phyloP scores from a whole-genome alignment of 805 yeast species.

The Lachancea dasiensis region DNA sequence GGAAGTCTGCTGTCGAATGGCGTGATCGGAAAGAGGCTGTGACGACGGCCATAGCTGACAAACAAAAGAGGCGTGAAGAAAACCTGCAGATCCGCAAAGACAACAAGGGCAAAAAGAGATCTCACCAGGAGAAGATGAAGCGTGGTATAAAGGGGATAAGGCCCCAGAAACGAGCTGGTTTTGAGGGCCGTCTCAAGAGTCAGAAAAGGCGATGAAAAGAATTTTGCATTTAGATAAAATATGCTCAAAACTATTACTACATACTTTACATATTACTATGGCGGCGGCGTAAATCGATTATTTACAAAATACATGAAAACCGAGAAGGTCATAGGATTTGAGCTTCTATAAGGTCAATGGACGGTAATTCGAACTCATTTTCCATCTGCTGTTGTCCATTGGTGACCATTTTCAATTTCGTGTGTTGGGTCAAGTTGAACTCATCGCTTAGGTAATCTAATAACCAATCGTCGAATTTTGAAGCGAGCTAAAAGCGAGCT shows the following conservation, averaged over 20 bases:
- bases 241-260: background rate
- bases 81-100: conserved; percentile 81
- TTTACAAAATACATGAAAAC: background rate
- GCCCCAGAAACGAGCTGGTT: conserved; percentile 69
- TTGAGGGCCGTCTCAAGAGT: conserved; percentile 60
- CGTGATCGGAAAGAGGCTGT: conserved; percentile 79
- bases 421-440: no score
- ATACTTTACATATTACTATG: background rate
- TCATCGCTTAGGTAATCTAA: conserved; percentile 2
- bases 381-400: no score
- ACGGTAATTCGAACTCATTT: background rate
- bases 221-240: background rate
- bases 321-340: background rate
- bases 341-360: background rate
- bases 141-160: conserved; percentile 56
- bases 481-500: no score
- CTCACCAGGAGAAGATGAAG: conserved; percentile 61
- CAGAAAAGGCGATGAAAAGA: conserved; percentile 22
- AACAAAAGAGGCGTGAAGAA: conserved; percentile 85
- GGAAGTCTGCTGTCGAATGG: conserved; percentile 90
- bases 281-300: background rate
- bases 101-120: conserved; percentile 74
- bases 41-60: conserved; percentile 63
- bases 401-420: no score
- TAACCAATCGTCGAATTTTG: background rate